Conservation (phyloP, 805 yeast species). For the Saccharomycopsis capsularis region DNA sequence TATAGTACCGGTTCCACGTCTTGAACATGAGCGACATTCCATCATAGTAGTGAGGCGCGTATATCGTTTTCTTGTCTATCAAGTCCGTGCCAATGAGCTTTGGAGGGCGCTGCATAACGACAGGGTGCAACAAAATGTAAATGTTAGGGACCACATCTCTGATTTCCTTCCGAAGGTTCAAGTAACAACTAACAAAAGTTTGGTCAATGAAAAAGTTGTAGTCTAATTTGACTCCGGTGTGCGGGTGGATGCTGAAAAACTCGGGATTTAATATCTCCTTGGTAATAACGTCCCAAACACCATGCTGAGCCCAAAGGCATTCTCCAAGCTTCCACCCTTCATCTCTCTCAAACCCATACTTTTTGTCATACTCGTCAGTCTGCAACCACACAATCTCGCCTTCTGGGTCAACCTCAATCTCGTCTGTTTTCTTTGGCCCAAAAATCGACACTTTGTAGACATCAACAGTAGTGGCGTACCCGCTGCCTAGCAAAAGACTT, state of each 20-base stretch:
- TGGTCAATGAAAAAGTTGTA: constrained; percentile 54
- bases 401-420: constrained; percentile 52
- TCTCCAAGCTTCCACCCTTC: constrained; percentile 61
- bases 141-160: constrained; percentile 34
- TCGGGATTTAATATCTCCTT: constrained; percentile 39
- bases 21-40: constrained; percentile 91
- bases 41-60: constrained; percentile 89
- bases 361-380: constrained; percentile 35
- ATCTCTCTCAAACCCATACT: constrained; percentile 65
- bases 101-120: constrained; percentile 77
- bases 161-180: constrained; percentile 40
- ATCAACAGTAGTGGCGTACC: constrained; percentile 61
- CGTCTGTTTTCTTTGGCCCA: constrained; percentile 68
- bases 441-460: constrained; percentile 60
- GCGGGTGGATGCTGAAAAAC: constrained; percentile 42
- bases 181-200: constrained; percentile 59
- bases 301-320: constrained; percentile 77
- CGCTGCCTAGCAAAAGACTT: constrained; percentile 71
- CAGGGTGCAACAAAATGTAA: constrained; percentile 69
- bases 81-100: constrained; percentile 39
- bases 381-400: constrained; percentile 67
- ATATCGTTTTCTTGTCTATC: constrained; percentile 59
- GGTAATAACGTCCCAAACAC: constrained; percentile 57
- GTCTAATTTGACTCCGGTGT: constrained; percentile 36
- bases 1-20: constrained; percentile 75